Evolutionary conservation across 768 basidiomycete genomes (phyloP).

Genomic region (Hygrocybe punicea): DNA sequence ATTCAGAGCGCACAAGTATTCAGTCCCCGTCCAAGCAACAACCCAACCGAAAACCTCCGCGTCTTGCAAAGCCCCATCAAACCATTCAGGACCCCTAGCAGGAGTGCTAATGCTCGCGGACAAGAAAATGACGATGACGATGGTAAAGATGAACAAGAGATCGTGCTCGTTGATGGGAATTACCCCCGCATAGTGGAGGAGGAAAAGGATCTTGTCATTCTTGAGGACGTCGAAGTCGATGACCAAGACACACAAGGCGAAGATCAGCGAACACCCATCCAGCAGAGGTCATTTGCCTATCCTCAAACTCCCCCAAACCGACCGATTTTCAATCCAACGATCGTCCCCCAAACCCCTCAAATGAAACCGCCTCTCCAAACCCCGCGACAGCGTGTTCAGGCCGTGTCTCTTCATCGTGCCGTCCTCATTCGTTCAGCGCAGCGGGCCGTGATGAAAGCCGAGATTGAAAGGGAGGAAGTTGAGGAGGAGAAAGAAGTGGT

Average conservation of each 20-base stretch:
- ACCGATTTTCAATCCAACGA: slow-evolving; percentile 15
- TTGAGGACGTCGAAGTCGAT: slow-evolving; percentile 56
- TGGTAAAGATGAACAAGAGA: slow-evolving; percentile 45
- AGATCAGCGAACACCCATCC: slow-evolving; percentile 9
- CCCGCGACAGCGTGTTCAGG: slow-evolving; percentile 36
- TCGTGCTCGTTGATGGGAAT: slow-evolving; percentile 63
- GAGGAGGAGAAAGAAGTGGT: slow-evolving; percentile 54
- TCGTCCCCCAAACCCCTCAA: slow-evolving; percentile 17
- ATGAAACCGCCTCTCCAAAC: slow-evolving; percentile 31
- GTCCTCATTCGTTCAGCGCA: slow-evolving; percentile 71
- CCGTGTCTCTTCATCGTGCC: slow-evolving; percentile 58
- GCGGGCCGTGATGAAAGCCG: slow-evolving; percentile 50
- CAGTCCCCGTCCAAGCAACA: slow-evolving; percentile 56
- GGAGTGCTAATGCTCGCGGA: slow-evolving; percentile 4
- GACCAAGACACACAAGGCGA: slow-evolving; percentile 8
- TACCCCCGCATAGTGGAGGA: slow-evolving; percentile 68
- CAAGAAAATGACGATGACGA: slow-evolving; percentile 25
- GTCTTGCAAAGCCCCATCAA: slow-evolving; percentile 54
- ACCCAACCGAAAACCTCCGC: slow-evolving; percentile 61
- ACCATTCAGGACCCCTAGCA: slow-evolving; percentile 18
- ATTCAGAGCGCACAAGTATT: slow-evolving; percentile 73
- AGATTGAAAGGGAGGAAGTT: slow-evolving; percentile 52
- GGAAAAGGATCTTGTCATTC: slow-evolving; percentile 65
- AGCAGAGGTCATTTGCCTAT: background rate
- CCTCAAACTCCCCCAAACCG: slow-evolving; percentile 10